Base-by-base conservation (phyloP, 768 basidiomycete genomes). In the Tricholoma furcatifolium region DNA sequence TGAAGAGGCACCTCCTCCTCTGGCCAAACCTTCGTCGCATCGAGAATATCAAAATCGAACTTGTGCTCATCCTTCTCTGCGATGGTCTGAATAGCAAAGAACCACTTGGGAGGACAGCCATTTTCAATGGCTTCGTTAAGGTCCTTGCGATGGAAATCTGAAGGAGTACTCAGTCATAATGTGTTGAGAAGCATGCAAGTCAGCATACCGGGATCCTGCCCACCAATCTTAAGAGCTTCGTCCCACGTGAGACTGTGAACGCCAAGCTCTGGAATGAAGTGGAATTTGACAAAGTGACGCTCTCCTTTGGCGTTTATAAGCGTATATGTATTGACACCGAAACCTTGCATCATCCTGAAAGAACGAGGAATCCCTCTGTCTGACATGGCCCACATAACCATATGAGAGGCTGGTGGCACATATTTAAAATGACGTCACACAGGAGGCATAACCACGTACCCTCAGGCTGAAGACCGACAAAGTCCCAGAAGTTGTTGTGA, bases 401-500 rank as follows among this genome's bases (percentile, higher is more conserved):
- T 88, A 58, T 89, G 85, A 1, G 84, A 75, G 20, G 83, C 83
- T 79, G 11, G 31, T 43, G 23, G 5, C n/a, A n/a, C n/a, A 39
- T 7, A 17, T 15, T 38, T 1, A 18, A 18, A 18, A 17, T n/a
- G 15, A 17, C 7, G 17, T 8, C 21, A 6, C 11, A 44, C 17
- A 14, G 12, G 30, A 41, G 59, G 66, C 9, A 27, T 3, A 27
- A 18, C 11, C 7, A 52, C 68, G 46, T 66, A 77, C 84, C 77
- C 62, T 91, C 85, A 0, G 87, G 80, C 60, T 85, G 82, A 27
- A 90, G 73, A 39, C 82, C 80, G 35, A 83, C 83, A 59, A 87
- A 93, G 62, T 93, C 91, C 89, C 90, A 94, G 56, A 92, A 91
- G 60, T 88, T 91, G 70, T 93, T 91, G 62, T 93, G 91, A 1